A percentile compares a stretch with the other conserved stretches of the same genome.
These are phyloP conservation scores for Dendrobium huoshanense DNA, from an alignment of 106 monocot species.

Conservation along the genomic window DNA sequence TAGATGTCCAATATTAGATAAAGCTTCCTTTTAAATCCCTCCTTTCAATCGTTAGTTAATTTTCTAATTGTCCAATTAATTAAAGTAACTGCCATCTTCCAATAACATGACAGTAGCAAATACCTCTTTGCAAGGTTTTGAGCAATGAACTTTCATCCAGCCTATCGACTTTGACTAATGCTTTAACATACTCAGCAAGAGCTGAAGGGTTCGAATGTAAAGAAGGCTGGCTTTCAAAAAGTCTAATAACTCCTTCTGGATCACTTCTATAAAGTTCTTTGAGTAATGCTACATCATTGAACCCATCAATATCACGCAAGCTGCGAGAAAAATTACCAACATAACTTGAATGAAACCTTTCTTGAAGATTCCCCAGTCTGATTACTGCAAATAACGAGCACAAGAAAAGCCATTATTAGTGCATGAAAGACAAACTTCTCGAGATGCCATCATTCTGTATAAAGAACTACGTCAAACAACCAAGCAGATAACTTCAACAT, in stretches of 20 bases:
- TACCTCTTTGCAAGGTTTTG: slow-evolving; percentile 90
- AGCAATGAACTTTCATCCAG: slow-evolving; percentile 87
- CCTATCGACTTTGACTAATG: slow-evolving; percentile 86
- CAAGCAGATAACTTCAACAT: too few relatives aligned
- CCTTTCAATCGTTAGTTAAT: too few relatives aligned
- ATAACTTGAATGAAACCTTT: slow-evolving; percentile 68
- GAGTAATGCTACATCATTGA: slow-evolving; percentile 56
- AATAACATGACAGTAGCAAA: too few relatives aligned
- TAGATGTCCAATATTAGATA: too few relatives aligned
- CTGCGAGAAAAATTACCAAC: slow-evolving; percentile 65
- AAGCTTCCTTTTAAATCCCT: too few relatives aligned
- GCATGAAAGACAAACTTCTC: too few relatives aligned
- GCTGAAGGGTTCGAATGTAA: slow-evolving; percentile 86
- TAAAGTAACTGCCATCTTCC: background rate
- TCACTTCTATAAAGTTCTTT: slow-evolving; percentile 94
- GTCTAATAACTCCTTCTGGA: slow-evolving; percentile 67
- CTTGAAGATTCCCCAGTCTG: slow-evolving; percentile 34
- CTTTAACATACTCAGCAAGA: slow-evolving; percentile 89
- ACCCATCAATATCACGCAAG: slow-evolving; percentile 40
- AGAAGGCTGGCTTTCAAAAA: slow-evolving; percentile 83
- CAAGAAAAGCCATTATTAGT: too few relatives aligned
- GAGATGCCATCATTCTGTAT: too few relatives aligned
- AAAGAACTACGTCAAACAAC: too few relatives aligned
- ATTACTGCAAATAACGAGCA: slow-evolving; percentile 24
- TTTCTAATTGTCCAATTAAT: too few relatives aligned